These are phyloP conservation scores for Schwanniomyces pseudopolymorphus DNA, from an alignment of 805 yeast species.

Conservation along the genomic window DNA sequence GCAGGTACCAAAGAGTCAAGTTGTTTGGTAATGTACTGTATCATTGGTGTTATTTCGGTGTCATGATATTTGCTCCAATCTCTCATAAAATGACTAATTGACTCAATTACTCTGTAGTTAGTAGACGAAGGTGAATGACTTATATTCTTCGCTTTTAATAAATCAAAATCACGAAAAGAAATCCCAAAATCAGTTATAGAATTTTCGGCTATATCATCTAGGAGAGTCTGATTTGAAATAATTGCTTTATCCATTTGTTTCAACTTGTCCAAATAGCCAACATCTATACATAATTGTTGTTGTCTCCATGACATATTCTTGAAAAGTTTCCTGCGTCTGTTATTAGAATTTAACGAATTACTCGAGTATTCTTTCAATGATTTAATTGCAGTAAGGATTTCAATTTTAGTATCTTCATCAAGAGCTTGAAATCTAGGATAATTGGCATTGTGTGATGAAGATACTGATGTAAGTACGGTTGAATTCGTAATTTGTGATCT, in stretches of 20 bases:
- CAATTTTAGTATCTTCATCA: constrained; percentile 21
- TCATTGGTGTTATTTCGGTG: constrained; percentile 52
- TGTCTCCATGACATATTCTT: constrained; percentile 54
- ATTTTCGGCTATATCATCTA: constrained; percentile 46
- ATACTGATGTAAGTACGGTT: background rate
- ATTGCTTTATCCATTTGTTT: constrained; percentile 48
- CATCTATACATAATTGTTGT: constrained; percentile 50
- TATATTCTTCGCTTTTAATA: constrained; percentile 9
- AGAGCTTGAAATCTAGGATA: constrained; percentile 13
- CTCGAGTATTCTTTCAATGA: constrained; percentile 46
- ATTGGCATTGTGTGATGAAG: constrained; percentile 3
- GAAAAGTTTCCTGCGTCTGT: constrained; percentile 42
- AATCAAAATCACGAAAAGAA: constrained; percentile 31
- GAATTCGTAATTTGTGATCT: background rate
- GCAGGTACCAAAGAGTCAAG: constrained; percentile 32
- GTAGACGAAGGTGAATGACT: constrained; percentile 11
- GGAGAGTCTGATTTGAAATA: constrained; percentile 45
- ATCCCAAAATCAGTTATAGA: constrained; percentile 46
- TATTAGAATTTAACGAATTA: constrained; percentile 44
- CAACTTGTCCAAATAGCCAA: constrained; percentile 57
- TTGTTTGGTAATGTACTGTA: constrained; percentile 49
- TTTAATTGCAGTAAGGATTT: constrained; percentile 42
- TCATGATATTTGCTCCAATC: constrained; percentile 67
- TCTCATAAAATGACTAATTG: constrained; percentile 71
- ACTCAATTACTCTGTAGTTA: constrained; percentile 52